phyloP scores from a whole-genome alignment of 2,329 filamentous ascomycete species.

The Paecilomyces niveus region DNA sequence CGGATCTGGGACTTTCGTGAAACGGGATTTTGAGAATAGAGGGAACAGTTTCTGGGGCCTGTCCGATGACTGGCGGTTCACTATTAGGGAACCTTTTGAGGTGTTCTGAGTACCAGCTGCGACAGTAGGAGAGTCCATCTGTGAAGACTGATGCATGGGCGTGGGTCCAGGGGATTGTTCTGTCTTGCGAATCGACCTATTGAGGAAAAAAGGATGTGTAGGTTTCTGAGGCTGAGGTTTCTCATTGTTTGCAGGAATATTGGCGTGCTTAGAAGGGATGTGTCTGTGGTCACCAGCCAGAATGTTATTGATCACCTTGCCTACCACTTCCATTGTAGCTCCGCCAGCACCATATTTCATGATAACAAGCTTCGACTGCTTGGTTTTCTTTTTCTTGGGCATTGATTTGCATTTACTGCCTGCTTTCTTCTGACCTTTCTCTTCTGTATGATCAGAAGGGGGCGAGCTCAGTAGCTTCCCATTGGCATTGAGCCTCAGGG shows the following conservation, averaged over 20 bases:
- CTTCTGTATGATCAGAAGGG: conserved; percentile 10
- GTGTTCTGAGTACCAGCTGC: background rate
- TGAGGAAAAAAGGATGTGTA: conserved; percentile 64
- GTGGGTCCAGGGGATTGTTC: background rate
- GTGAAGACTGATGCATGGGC: background rate
- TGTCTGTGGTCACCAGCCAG: conserved; percentile 36
- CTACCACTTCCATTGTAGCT: conserved; percentile 43
- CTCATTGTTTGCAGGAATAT: conserved; percentile 15
- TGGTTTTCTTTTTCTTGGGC: conserved; percentile 21
- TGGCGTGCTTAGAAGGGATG: conserved; percentile 13
- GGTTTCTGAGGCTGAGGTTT: conserved; percentile 35
- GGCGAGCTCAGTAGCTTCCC: conserved; percentile 38
- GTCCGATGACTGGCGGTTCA: background rate
- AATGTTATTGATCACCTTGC: conserved; percentile 58
- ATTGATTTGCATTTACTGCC: conserved; percentile 27
- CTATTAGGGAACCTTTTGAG: background rate
- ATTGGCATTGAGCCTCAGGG: conserved; percentile 35
- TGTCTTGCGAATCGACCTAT: conserved; percentile 38
- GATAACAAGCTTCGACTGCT: conserved; percentile 38
- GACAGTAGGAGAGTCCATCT: background rate
- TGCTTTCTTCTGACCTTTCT: conserved; percentile 11
- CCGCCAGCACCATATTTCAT: conserved; percentile 54
- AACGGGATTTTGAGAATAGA: conserved; percentile 13
- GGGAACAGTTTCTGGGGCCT: conserved; percentile 4
- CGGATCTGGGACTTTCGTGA: conserved; percentile 22